Percentiles rank a stretch among this genome's conserved stretches.
Evolutionary conservation across 345 rosid species (phyloP).

Genomic region (Cardamine occulta): DNA sequence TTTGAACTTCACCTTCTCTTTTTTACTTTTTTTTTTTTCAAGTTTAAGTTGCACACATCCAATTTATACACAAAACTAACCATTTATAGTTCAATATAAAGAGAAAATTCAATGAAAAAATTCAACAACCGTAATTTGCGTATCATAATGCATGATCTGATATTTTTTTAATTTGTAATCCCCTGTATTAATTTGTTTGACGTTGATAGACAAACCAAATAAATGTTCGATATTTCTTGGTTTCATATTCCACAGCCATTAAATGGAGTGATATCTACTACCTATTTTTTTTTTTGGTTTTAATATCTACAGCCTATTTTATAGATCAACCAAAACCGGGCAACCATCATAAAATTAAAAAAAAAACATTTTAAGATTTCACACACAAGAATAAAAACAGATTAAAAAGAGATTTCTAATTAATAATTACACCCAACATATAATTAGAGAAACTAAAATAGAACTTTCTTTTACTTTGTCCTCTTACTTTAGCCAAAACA

Average conservation of each 20-base stretch:
- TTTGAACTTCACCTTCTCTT: not conserved
- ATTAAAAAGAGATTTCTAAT: not conserved
- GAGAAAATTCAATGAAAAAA: not conserved
- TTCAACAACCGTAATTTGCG: not conserved
- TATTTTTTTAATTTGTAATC: not conserved
- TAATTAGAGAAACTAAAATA: constrained; percentile 18
- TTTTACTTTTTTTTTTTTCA: not conserved
- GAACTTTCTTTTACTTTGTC: not conserved
- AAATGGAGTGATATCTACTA: constrained; percentile 17
- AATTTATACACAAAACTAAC: not conserved
- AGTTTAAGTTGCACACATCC: not conserved
- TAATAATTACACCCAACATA: constrained; percentile 17
- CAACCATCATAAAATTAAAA: not conserved
- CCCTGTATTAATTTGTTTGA: constrained; percentile 10
- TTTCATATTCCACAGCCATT: constrained; percentile 26
- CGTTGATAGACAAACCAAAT: constrained; percentile 14
- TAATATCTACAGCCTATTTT: not conserved
- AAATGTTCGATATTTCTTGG: constrained; percentile 25
- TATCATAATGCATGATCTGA: not conserved
- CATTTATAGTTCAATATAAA: not conserved
- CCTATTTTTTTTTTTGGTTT: too few relatives aligned
- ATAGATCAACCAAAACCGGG: constrained; percentile 3
- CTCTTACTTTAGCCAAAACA: not conserved
- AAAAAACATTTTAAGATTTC: not conserved
- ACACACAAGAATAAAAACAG: not conserved